Percentiles rank a stretch among this genome's conserved stretches.
phyloP scores from a whole-genome alignment of 192 early-diverging fungal species.

The Kappamyces sp. region DNA sequence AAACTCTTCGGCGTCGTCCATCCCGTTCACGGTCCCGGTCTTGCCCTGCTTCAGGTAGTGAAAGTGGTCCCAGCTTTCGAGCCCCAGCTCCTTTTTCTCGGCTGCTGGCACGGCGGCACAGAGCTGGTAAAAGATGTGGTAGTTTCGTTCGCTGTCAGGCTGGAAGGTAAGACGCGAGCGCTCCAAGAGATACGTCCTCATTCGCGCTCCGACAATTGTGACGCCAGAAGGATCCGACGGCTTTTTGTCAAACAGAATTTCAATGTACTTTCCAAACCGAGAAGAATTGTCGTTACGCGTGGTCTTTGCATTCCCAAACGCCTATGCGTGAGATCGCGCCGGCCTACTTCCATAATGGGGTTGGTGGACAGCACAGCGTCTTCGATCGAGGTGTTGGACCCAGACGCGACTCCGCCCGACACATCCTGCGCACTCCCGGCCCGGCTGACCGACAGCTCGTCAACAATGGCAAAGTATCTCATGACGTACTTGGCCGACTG shows the following conservation, averaged over 20 bases:
- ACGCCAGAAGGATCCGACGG: constrained; percentile 27
- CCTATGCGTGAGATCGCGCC: constrained; percentile 23
- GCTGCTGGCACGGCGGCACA: constrained; percentile 82
- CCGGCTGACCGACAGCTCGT: constrained; percentile 31
- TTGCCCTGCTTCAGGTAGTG: constrained; percentile 85
- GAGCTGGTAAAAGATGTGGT: constrained; percentile 99
- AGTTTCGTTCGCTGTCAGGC: constrained; percentile 89
- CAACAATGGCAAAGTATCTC: constrained; percentile 85
- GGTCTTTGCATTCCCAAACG: constrained; percentile 99
- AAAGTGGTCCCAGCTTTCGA: constrained; percentile 71
- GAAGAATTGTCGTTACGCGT: constrained; percentile 98
- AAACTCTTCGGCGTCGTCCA: constrained; percentile 93
- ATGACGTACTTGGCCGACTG: constrained; percentile 95
- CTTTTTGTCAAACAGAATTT: constrained; percentile 83
- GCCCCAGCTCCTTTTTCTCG: constrained; percentile 74
- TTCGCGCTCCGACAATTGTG: constrained; percentile 88
- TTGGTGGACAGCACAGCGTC: constrained; percentile 78
- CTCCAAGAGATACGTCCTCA: constrained; percentile 94
- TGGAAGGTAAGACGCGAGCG: constrained; percentile 93
- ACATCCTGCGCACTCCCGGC: background rate
- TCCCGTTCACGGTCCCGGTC: constrained; percentile 67
- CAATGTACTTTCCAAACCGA: constrained; percentile 98
- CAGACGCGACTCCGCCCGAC: background rate
- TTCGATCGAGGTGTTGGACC: constrained; percentile 38
- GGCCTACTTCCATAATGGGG: constrained; percentile 88